Evolutionary conservation across 805 yeast species (phyloP), one percentile per base, ranked within the genome.

Genomic region (Wickerhamomyces strasburgensis): DNA sequence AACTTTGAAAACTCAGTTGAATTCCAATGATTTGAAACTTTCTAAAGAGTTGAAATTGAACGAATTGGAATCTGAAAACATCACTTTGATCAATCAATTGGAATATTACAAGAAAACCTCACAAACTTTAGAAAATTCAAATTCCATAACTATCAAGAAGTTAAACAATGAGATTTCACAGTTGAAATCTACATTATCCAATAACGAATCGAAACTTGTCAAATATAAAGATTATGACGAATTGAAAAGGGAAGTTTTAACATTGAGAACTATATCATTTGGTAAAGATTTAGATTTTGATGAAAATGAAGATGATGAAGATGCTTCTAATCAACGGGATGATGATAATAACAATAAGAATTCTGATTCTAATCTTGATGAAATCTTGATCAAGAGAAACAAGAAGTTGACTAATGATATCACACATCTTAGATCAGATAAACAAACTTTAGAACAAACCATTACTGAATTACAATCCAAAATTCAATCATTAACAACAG

Each of bases 151-250:
- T 4, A 40, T 49, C 10, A 42, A 44, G 5, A 53, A 51, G 5
- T 42, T 58, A 24, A 47, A 52, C 3, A 59, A 63, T 25, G 64
- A 67, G 32, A 42, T 66, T 4, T 70, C 68, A 3, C 43, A 61
- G 7, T 51, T 67, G 8, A 57, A 64, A 18, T 60, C 73, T 15
- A 86, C 82, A 54, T 57, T 75, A 18, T 65, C 64, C 8, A 54
- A 57, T 5, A 62, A 84, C 46, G 74, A 73, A 49, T 61, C 62
- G 18, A 72, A 73, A 38, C 53, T 82, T 30, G 62, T 63, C 3
- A 57, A 64, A 23, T 74, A 78, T 35, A 61, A 70, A 3, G 96
- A 88, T 54, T 88, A 89, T 58, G 88, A 84, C 35, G 88, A 85
- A 43, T 56, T 88, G 33, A 87, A 86, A 56, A 73, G 75, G 34